Base-by-base conservation (phyloP, 78 protist species). In the Polysphondylium violaceum region DNA sequence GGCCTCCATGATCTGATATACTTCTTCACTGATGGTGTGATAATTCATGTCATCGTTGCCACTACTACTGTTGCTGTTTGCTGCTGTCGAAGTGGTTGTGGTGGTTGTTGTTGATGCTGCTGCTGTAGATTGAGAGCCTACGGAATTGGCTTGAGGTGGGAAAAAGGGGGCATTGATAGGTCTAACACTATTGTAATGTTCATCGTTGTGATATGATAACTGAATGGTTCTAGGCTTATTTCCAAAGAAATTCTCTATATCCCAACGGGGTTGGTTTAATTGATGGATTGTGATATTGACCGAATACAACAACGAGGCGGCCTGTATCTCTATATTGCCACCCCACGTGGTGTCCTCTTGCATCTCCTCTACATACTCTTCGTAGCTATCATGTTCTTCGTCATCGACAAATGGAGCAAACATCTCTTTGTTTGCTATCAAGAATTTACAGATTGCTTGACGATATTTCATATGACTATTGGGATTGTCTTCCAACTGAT, bases 251-350 rank as follows among this genome's bases (percentile, higher is more conserved):
- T 76, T 83, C 1, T 38, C 51, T 5, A 93, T 55, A 21, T 83
- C 95, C 92, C 92, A 86, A 14, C 95, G 53, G 8, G 95, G 95
- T 19, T 86, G 95, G 40, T 93, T 83, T 31, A 93, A 25, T 63
- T 93, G 95, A 40, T 93, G 93, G 27, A 93, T 86, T 1, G 72
- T 51, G 2, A 93, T 86, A 40, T 93, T 93, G 7, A 76, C 76
- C 14, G 59, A 31, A 73, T 93, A 93, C 5, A 73, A 61, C 5
- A 93, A 55, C 27, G 93, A 76, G 12, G 53, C 29, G 0, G 88
- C 95, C 50, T 86, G 93, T 8, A 93, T 61, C 33, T 93, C 95
- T 3, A 93, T 36, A 76, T 93, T 71, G 16, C 95, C 95, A 55
- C 95, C 95, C 95, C 95, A 93, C 11, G 86, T 86, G 3, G 63